phyloP scores from a whole-genome alignment of 2,329 filamentous ascomycete genomes.

The Parascedosporium putredinis region DNA sequence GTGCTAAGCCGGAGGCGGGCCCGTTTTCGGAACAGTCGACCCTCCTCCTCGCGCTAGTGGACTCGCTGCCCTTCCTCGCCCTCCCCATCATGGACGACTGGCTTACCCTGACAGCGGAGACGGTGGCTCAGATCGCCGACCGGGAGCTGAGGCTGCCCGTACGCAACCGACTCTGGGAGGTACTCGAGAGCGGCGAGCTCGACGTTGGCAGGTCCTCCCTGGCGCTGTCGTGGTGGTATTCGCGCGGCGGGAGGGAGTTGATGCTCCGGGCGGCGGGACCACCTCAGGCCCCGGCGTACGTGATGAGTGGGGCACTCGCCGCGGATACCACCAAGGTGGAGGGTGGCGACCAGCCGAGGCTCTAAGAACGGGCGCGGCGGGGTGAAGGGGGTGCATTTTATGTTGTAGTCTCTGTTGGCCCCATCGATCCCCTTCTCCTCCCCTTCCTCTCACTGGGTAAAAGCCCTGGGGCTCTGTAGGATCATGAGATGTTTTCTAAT shows the following conservation, averaged over 20 bases:
- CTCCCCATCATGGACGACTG: slow-evolving; percentile 66
- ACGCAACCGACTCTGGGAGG: slow-evolving; percentile 66
- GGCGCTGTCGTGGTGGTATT: slow-evolving; percentile 80
- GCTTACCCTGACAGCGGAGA: slow-evolving; percentile 60
- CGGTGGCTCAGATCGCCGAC: slow-evolving; percentile 56
- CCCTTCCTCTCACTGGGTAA: too few species aligned
- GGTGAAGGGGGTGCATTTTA: too few species aligned
- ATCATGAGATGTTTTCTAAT: too few species aligned
- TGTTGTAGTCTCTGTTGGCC: too few species aligned
- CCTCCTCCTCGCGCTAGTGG: slow-evolving; percentile 65
- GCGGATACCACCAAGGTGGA: slow-evolving; percentile 3
- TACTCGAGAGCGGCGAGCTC: slow-evolving; percentile 73
- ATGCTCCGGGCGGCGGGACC: slow-evolving; percentile 24
- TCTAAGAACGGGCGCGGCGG: too few species aligned
- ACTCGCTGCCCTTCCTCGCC: slow-evolving; percentile 65
- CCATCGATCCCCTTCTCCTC: too few species aligned
- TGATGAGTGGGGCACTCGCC: slow-evolving; percentile 6
- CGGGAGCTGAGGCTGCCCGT: slow-evolving; percentile 51
- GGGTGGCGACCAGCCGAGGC: background rate
- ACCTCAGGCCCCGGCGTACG: slow-evolving; percentile 9
- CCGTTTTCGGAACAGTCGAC: slow-evolving; percentile 67
- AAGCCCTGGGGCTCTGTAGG: too few species aligned
- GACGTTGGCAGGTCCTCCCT: slow-evolving; percentile 73
- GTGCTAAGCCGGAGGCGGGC: slow-evolving; percentile 20
- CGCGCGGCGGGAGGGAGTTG: slow-evolving; percentile 41